A percentile compares a stretch with the other conserved stretches of the same genome.
phyloP scores from a whole-genome alignment of 768 basidiomycete species.

The Strobilomyces confusus region DNA sequence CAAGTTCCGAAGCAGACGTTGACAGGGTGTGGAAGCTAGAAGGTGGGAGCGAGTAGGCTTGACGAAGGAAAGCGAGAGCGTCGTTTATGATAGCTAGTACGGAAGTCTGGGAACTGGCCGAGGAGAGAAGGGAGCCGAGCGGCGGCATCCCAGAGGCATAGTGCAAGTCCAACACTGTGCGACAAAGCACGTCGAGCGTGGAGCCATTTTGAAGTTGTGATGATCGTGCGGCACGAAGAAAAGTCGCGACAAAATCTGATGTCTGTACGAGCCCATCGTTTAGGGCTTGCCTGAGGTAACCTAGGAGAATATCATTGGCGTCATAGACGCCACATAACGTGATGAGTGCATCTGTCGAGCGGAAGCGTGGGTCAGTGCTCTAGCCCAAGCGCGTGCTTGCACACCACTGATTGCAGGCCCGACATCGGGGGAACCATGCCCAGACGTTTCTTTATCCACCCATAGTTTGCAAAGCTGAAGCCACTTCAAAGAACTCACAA shows the following conservation, averaged over 20 bases:
- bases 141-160: conserved; percentile 53
- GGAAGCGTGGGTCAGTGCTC: conserved; percentile 1
- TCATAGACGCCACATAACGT: conserved; percentile 64
- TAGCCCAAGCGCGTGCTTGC: conserved; percentile 1
- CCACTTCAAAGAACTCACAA: conserved; percentile 48
- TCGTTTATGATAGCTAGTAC: conserved; percentile 57
- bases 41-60: conserved; percentile 49
- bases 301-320: conserved; percentile 63
- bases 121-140: conserved; percentile 52
- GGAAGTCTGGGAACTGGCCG: conserved; percentile 43
- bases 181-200: conserved; percentile 69
- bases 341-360: conserved; percentile 59
- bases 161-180: conserved; percentile 59
- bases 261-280: conserved; percentile 53
- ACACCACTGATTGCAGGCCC: conserved; percentile 61
- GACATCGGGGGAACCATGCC: conserved; percentile 36
- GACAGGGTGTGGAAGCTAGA: conserved; percentile 53
- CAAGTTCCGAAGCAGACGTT: conserved; percentile 58
- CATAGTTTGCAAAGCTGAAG: conserved; percentile 58
- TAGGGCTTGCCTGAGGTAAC: conserved; percentile 61
- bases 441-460: conserved; percentile 44
- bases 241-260: conserved; percentile 56
- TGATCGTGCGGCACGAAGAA: conserved; percentile 64
- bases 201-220: conserved; percentile 58
- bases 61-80: conserved; percentile 54